Base-by-base conservation (phyloP, 257 asterid species). In the Scutellaria baicalensis region DNA sequence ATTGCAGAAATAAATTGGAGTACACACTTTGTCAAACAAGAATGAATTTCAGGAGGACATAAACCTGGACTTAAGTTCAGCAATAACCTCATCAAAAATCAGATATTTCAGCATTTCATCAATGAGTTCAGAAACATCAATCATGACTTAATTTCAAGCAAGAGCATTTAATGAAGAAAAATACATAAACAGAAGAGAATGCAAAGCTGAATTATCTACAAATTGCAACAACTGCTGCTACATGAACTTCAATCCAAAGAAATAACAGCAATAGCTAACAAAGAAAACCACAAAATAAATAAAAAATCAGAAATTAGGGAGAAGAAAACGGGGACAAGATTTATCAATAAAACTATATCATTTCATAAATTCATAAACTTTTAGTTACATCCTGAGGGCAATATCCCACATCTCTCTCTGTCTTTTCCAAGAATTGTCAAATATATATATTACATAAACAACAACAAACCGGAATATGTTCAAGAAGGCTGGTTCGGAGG, bases 401-500 rank as follows among this genome's bases (percentile, higher is more conserved):
- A 65, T 69, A 48, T 48, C 65, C 64, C 72, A 68, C 21, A 66
- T 61, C 14, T 45, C 60, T 45, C 71, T 66, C 71, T 27, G 42
- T 69, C 61, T 59, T 66, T 68, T 70, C 73, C 62, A 66, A 75
- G 49, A 72, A 68, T 33, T 48, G 39, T 13, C 38, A 55, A 55
- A 64, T 36, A 69, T 61, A 5, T 10, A 33, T 18, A 75, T 61
- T 50, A 74, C 35, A 54, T 16, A 8, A 35, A 20, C 33, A 48
- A 18, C 51, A 68, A 68, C 79, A 79, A 79, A 75, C 83, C 80
- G 66, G 80, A 62, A 52, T 44, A 60, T 66, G 42, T 27, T 79
- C 74, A 84, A 50, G 84, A 56, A 44, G 88, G 78, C 51, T 79
- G 85, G 72, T 80, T 88, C 55, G 81, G 68, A 6, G 86, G 84